Conservation (phyloP, 1,284 basidiomycete genomes). For the Ceratobasidium sp. region DNA sequence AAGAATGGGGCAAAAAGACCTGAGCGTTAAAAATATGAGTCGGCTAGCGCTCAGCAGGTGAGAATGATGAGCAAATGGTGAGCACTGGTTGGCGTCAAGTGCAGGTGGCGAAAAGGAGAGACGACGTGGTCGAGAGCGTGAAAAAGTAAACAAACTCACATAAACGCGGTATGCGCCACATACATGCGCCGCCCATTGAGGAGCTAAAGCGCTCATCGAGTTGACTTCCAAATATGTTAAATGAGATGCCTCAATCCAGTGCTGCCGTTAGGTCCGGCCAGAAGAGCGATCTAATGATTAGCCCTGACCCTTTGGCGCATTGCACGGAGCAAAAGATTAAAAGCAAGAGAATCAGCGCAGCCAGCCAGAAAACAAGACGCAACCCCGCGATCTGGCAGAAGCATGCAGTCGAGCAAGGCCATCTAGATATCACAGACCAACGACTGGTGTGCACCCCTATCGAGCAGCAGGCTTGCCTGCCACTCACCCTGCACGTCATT, state of each 20-base stretch:
- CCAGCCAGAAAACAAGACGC: background rate
- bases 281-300: constrained; percentile 3
- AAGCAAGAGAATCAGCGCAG: constrained; percentile 4
- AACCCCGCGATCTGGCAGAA: background rate
- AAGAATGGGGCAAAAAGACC: background rate
- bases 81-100: background rate
- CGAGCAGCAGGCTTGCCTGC: too few species aligned
- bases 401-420: background rate
- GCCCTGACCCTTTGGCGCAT: background rate
- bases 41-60: too few species aligned
- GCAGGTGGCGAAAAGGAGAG: background rate
- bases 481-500: too few species aligned
- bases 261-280: constrained; percentile 5
- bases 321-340: constrained; percentile 9
- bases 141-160: constrained; percentile 28
- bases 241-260: constrained; percentile 1
- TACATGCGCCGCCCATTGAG: background rate
- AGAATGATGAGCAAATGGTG: background rate
- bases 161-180: constrained; percentile 38
- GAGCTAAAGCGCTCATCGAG: constrained; percentile 1
- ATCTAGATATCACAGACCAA: too few species aligned
- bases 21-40: too few species aligned
- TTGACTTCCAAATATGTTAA: constrained; percentile 20
- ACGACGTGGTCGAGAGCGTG: constrained; percentile 1
- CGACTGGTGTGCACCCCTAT: too few species aligned